Evolutionary conservation across 495 filamentous ascomycete species (phyloP).

Genomic region (Neurospora sp.): DNA sequence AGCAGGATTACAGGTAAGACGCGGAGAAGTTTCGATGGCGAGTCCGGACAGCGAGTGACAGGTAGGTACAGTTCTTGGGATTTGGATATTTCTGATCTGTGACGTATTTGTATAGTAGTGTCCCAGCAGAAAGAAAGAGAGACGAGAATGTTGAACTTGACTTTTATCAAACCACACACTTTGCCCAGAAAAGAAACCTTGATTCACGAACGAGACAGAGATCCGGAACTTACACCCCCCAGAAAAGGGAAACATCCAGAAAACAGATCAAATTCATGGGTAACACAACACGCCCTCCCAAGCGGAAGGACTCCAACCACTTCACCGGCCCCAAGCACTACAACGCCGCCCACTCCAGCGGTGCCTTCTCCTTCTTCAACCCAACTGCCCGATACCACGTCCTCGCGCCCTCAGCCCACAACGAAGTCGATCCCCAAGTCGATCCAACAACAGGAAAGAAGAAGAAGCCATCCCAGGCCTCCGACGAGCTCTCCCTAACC

Average conservation of each 20-base stretch:
- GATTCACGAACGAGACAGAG: not conserved
- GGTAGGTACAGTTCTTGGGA: not conserved
- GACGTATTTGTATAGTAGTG: not conserved
- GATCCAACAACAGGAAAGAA: not conserved
- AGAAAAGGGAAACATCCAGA: not conserved
- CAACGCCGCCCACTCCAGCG: not conserved
- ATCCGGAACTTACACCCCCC: not conserved
- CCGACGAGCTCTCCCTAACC: not conserved
- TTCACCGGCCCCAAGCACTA: not conserved
- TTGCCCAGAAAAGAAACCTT: not conserved
- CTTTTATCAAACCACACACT: not conserved
- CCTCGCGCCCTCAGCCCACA: not conserved
- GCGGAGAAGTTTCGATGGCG: not conserved
- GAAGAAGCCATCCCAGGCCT: not conserved
- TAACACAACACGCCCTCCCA: not conserved
- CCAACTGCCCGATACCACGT: slow-evolving; percentile 14
- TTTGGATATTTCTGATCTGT: not conserved
- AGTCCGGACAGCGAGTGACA: not conserved
- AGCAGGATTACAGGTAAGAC: not conserved
- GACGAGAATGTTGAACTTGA: not conserved
- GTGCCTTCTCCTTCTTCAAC: slow-evolving; percentile 17
- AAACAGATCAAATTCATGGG: not conserved
- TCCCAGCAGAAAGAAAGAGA: not conserved
- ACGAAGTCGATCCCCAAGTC: not conserved
- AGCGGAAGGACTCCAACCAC: not conserved